Evolutionary conservation across 306 rosid genomes (phyloP), one percentile per base, ranked within the genome.

Genomic region (Prunus persica): DNA sequence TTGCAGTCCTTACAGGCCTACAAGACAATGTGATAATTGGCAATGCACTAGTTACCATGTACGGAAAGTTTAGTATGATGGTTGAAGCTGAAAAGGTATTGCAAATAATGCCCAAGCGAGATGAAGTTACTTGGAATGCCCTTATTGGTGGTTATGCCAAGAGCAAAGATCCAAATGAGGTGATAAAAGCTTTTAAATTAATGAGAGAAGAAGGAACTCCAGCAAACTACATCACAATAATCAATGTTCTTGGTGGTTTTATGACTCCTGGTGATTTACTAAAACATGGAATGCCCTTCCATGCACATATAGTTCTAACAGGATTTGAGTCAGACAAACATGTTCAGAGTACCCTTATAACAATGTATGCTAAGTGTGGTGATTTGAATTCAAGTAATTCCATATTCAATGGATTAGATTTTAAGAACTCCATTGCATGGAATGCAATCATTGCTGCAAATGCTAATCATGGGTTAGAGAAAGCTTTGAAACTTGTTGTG

Each of bases 111-210:
- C 86, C 88, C 3, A 71, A 71, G 72, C 88, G 89, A 76, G 92
- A 95, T 60, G 88, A 80, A 84, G 89, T 95, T 55, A 90, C 96
- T n/a, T 95, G 97, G 97, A 95, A 92, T 56, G 82, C 97, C 27
- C 90, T 95, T 30, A 87, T 95, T 16, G 97, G 97, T 61, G 80
- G 97, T 68, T 83, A 82, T 81, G 87, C 97, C 55, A 92, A 88
- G 78, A 83, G 89, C 81, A 77, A 77, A 74, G 87, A 95, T 77
- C 84, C 93, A 18, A 84, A 87, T 76, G 92, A 89, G 46, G 90
- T 90, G 66, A 61, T 89, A 28, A 65, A 80, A 78, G 86, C 92
- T 82, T 90, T 95, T 71, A 87, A 84, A 60, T 69, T 79, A 67
- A 80, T 88, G 92, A 85, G 89, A 85, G 73, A 84, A 82, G 91